phyloP scores from a whole-genome alignment of 768 basidiomycete species.

The Phaeolepiota aurea region DNA sequence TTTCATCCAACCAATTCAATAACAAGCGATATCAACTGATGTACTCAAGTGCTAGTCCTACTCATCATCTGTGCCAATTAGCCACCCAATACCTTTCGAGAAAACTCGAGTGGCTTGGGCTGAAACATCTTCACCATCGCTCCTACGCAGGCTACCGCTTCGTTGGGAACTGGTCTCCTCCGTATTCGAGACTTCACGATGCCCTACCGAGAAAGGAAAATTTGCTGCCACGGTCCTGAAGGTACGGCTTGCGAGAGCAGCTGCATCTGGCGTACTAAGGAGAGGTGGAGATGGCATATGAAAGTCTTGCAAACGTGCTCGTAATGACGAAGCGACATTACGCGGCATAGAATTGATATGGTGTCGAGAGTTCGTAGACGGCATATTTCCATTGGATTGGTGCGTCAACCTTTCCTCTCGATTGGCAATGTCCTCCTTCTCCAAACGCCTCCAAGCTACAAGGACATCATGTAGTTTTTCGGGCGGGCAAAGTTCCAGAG shows the following conservation, averaged over 20 bases:
- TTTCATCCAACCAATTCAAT: neutral
- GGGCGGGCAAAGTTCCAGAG: constrained; percentile 79
- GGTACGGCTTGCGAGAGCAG: constrained; percentile 72
- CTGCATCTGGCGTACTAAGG: constrained; percentile 68
- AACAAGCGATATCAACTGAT: neutral
- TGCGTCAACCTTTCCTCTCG: constrained; percentile 35
- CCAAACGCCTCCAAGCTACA: constrained; percentile 64
- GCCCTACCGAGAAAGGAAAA: constrained; percentile 57
- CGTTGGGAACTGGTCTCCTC: constrained; percentile 32
- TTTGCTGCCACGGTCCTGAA: constrained; percentile 70
- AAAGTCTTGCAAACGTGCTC: constrained; percentile 54
- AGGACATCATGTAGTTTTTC: constrained; percentile 77
- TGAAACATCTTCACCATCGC: constrained; percentile 54
- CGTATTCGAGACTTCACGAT: constrained; percentile 26
- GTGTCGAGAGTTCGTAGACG: constrained; percentile 7
- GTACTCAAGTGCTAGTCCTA: no score
- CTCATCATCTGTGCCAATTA: constrained; percentile 78
- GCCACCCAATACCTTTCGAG: constrained; percentile 91
- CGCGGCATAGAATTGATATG: constrained; percentile 13
- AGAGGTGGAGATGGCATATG: constrained; percentile 64
- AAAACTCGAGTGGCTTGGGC: constrained; percentile 72
- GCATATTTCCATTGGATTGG: constrained; percentile 16
- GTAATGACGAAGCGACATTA: constrained; percentile 43
- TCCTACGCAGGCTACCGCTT: constrained; percentile 30
- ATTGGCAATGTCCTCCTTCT: constrained; percentile 50